Evolutionary conservation across 495 filamentous ascomycete genomes (phyloP).

Genomic region (Articulospora tetracladia): DNA sequence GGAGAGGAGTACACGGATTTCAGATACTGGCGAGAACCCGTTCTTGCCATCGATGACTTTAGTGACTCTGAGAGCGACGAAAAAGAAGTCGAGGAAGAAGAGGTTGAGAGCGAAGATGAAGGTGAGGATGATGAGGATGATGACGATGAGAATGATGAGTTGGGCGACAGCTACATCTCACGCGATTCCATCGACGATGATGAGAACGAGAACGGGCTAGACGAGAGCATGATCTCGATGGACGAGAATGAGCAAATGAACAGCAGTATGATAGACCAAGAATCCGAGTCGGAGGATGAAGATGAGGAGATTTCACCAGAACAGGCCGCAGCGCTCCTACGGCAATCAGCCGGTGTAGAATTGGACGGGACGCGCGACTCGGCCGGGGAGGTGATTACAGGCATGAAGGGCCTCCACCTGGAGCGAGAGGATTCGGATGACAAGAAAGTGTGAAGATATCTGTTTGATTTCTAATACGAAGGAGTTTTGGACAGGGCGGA

Average conservation of each 20-base stretch:
- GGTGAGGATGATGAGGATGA: conserved; percentile 44
- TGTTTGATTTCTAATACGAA: too few relatives aligned
- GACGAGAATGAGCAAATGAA: conserved; percentile 34
- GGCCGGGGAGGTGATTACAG: conserved; percentile 46
- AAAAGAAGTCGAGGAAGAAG: conserved; percentile 33
- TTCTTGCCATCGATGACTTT: conserved; percentile 73
- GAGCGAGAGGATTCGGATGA: conserved; percentile 17
- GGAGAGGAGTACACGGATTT: conserved; percentile 89
- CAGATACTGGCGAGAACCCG: conserved; percentile 77
- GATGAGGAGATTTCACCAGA: conserved; percentile 3
- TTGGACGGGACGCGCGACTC: conserved; percentile 25
- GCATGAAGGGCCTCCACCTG: conserved; percentile 30
- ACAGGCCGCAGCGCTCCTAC: neutral
- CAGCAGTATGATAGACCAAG: conserved; percentile 33
- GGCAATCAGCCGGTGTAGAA: neutral
- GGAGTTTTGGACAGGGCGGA: conserved; percentile 6
- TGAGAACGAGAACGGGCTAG: conserved; percentile 28
- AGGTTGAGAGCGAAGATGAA: conserved; percentile 39
- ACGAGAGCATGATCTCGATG: conserved; percentile 32
- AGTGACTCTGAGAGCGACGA: conserved; percentile 70
- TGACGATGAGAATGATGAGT: conserved; percentile 46
- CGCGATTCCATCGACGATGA: conserved; percentile 42
- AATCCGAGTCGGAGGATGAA: conserved; percentile 34
- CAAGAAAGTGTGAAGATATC: conserved; percentile 11
- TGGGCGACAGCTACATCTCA: conserved; percentile 58